Conservation (phyloP, 148 eudicot genomes). For the Chenopodium quinoa region DNA sequence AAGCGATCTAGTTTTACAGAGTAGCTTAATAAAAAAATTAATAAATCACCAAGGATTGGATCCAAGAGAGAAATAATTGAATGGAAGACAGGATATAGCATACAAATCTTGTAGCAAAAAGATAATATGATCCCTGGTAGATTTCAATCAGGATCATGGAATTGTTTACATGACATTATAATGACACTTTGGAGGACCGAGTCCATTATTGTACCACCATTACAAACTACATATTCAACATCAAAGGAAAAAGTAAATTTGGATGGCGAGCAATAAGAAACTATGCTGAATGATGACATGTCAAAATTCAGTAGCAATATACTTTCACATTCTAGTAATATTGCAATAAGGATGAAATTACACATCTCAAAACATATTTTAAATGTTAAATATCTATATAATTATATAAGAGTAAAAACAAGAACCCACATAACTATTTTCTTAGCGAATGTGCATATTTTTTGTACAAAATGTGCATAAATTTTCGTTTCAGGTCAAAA, state of each 20-base stretch:
- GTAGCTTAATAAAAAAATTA: neutral
- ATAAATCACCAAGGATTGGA: neutral
- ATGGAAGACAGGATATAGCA: no score
- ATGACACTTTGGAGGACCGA: neutral
- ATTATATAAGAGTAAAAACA: no score
- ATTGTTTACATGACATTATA: neutral
- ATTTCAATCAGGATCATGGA: neutral
- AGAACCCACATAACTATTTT: no score
- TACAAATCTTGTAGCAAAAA: no score
- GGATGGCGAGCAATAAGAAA: neutral
- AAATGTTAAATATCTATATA: no score
- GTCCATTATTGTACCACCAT: neutral
- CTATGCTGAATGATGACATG: neutral
- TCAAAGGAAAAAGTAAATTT: neutral
- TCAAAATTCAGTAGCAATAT: neutral
- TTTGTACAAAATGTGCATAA: no score
- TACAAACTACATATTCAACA: neutral
- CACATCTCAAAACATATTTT: no score
- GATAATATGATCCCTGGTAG: neutral
- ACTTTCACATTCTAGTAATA: no score
- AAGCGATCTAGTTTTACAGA: neutral
- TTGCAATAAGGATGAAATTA: no score
- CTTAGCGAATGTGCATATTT: no score
- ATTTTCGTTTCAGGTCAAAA: no score
- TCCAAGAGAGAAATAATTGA: neutral